Evolutionary conservation across 768 basidiomycete species (phyloP).

Genomic region (Inosperma sp.): DNA sequence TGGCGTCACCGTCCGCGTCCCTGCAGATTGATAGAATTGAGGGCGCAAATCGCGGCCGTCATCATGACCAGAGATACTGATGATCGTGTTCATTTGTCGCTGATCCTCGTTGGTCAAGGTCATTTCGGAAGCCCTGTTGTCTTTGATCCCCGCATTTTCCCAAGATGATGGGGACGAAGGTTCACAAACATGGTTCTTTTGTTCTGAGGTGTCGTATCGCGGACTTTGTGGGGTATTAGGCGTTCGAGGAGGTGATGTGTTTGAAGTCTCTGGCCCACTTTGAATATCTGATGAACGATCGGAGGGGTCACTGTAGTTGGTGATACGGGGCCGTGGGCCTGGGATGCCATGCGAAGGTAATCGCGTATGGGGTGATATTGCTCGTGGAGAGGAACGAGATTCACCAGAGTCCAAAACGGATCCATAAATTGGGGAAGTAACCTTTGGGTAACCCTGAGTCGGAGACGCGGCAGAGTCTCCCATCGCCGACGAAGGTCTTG

Average conservation of each 20-base stretch:
- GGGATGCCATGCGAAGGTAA: constrained; percentile 28
- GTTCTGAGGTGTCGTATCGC: constrained; percentile 18
- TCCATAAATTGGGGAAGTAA: constrained; percentile 18
- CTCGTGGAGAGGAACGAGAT: constrained; percentile 36
- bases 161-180: constrained; percentile 25
- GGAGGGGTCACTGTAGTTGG: constrained; percentile 27
- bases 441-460: constrained; percentile 15
- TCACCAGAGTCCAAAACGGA: constrained; percentile 34
- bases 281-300: constrained; percentile 35
- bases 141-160: constrained; percentile 8
- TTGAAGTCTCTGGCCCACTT: constrained; percentile 40
- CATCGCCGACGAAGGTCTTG: constrained; percentile 61
- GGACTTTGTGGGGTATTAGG: constrained; percentile 53
- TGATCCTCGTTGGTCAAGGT: constrained; percentile 7
- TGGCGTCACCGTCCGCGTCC: constrained; percentile 5
- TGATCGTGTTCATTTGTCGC: constrained; percentile 1
- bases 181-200: constrained; percentile 18
- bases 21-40: constrained; percentile 5
- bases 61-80: not conserved
- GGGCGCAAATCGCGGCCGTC: not conserved
- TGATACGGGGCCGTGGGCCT: constrained; percentile 28
- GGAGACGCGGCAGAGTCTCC: constrained; percentile 44
- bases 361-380: constrained; percentile 28
- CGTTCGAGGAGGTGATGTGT: constrained; percentile 62
- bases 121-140: constrained; percentile 1